Conservation (phyloP, 768 basidiomycete genomes). For the Calvatia gigantea region DNA sequence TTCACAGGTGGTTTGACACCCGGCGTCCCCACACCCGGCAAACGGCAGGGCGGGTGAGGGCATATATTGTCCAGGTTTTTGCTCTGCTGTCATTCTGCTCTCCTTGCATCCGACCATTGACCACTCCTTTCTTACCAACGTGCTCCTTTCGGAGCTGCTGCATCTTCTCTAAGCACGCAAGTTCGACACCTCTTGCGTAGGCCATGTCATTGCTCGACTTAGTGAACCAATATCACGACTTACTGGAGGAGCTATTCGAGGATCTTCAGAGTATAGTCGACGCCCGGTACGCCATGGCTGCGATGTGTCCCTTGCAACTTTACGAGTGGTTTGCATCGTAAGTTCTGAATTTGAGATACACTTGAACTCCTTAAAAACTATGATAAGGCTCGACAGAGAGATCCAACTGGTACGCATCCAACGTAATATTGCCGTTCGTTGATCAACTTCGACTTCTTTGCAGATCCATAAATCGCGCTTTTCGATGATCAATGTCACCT, state of each 20-base stretch:
- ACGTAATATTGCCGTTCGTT: neutral
- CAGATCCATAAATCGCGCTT: slow-evolving; percentile 34
- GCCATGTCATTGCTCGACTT: neutral
- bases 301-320: slow-evolving; percentile 12
- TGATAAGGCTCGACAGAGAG: slow-evolving; percentile 27
- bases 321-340: slow-evolving; percentile 38
- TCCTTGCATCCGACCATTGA: neutral
- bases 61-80: neutral
- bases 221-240: neutral
- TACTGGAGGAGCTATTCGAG: neutral
- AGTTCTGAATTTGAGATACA: slow-evolving; percentile 4
- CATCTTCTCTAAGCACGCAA: neutral
- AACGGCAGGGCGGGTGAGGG: neutral
- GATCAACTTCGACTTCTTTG: neutral
- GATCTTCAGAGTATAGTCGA: neutral
- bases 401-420: slow-evolving; percentile 27
- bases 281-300: neutral
- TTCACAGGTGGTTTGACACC: neutral
- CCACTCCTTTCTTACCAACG: neutral
- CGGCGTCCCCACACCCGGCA: neutral
- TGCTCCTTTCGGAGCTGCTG: neutral
- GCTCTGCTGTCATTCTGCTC: neutral
- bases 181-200: neutral
- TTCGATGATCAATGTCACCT: slow-evolving; percentile 36
- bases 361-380: neutral